Evolutionary conservation across 108 stramenopile species (phyloP).

Genomic region (Stephanodiscus minutulus): DNA sequence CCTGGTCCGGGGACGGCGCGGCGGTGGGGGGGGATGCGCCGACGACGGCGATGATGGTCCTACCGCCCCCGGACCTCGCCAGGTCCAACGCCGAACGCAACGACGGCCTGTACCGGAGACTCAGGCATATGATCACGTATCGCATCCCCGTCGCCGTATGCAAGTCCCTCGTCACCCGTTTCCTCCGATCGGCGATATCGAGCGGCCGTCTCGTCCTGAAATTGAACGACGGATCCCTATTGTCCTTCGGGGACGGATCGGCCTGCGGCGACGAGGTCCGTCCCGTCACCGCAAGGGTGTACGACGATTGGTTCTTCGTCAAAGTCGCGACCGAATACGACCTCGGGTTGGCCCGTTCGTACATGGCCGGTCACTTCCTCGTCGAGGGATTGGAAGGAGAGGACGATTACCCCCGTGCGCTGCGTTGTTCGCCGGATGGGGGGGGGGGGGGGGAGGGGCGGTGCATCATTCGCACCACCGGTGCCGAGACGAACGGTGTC

Average conservation of each 20-base stretch:
- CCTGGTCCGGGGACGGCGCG: slow-evolving; percentile 55
- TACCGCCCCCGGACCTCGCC: slow-evolving; percentile 70
- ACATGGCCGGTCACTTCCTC: slow-evolving; percentile 90
- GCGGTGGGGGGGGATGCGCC: neutral
- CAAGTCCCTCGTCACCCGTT: slow-evolving; percentile 56
- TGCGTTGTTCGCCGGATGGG: slow-evolving; percentile 34
- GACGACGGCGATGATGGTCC: slow-evolving; percentile 30
- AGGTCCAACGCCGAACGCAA: slow-evolving; percentile 37
- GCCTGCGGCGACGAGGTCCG: slow-evolving; percentile 56
- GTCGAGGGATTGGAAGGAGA: slow-evolving; percentile 64
- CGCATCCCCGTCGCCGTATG: slow-evolving; percentile 74
- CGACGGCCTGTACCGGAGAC: slow-evolving; percentile 23
- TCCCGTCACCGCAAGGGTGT: slow-evolving; percentile 81
- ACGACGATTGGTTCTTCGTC: slow-evolving; percentile 93
- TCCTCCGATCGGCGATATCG: slow-evolving; percentile 67
- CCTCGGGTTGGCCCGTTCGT: slow-evolving; percentile 89
- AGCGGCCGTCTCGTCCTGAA: slow-evolving; percentile 64
- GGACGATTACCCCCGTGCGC: slow-evolving; percentile 59
- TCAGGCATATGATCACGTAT: slow-evolving; percentile 55
- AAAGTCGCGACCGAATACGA: slow-evolving; percentile 90
- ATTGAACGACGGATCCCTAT: slow-evolving; percentile 74
- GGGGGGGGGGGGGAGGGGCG: slow-evolving; percentile 30
- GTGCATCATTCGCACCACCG: no score
- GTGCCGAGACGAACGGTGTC: slow-evolving; percentile 57
- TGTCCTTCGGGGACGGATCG: slow-evolving; percentile 71